phyloP scores from a whole-genome alignment of 805 yeast species.

The Schwanniomyces occidentalis region DNA sequence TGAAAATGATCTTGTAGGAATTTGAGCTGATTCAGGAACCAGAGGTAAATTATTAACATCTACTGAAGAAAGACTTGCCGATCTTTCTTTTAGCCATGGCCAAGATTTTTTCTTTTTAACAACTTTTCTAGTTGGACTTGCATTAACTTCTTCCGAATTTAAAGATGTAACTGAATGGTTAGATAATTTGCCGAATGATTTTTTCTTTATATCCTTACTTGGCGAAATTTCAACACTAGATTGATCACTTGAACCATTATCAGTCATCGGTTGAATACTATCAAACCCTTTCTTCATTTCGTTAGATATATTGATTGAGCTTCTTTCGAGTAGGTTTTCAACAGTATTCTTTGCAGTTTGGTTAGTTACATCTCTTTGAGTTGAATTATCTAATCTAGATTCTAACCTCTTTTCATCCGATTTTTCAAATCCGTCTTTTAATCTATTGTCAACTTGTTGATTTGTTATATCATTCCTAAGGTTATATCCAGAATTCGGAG shows the following conservation, averaged over 20 bases:
- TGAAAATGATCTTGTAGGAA: conserved; percentile 36
- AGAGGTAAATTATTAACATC: conserved; percentile 23
- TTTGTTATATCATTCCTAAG: too few relatives aligned
- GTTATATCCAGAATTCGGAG: too few relatives aligned
- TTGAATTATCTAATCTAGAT: too few relatives aligned
- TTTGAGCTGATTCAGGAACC: conserved; percentile 17
- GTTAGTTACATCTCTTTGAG: too few relatives aligned
- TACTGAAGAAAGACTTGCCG: conserved; percentile 29
- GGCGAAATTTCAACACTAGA: conserved; percentile 5
- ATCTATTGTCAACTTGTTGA: too few relatives aligned
- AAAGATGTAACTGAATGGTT: conserved; percentile 9
- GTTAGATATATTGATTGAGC: too few relatives aligned
- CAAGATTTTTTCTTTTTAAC: conserved; percentile 40
- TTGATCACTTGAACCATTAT: conserved; percentile 1
- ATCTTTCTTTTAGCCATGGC: conserved; percentile 40
- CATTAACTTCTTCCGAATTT: conserved; percentile 5
- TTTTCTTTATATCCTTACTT: conserved; percentile 9
- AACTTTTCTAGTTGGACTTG: conserved; percentile 13
- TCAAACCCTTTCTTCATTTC: too few relatives aligned
- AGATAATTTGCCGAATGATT: conserved; percentile 13
- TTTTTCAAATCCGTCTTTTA: too few relatives aligned
- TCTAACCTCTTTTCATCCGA: too few relatives aligned
- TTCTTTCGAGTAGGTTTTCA: too few relatives aligned
- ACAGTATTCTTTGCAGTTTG: too few relatives aligned
- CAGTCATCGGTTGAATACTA: too few relatives aligned